Base-by-base conservation (phyloP, 495 filamentous ascomycete genomes). In the Thozetella sp. region DNA sequence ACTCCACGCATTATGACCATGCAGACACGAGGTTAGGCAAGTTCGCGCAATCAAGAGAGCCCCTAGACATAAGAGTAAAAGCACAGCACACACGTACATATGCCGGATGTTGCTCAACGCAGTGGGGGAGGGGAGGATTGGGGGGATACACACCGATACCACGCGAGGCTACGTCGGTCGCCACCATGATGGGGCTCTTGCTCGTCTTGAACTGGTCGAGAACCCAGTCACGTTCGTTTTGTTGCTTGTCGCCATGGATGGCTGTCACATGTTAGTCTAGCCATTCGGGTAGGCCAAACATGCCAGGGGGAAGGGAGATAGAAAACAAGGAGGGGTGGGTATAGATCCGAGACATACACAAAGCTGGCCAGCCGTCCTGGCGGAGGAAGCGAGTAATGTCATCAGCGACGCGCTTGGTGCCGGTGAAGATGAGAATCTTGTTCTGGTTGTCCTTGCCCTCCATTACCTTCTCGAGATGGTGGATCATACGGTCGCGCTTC, bases 211-310 rank as follows among this genome's bases (percentile, higher is more conserved):
- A 99, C 75, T 99, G 95, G 72, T 97, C 96, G 73, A 99, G 82
- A 66, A 99, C 95, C 95, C 95, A 99, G 80, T 99, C 95, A 80
- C 95, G 93, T 79, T 99, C 95, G 72, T 97, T 96, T 73, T 99
- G 95, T 69, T 97, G 93, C 82, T 99, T 99, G 84, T 99, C 95
- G 69, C 95, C 95, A 82, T 99, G 95, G 67, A 99, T 99, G 52
- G 95, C 93, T 93, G 59, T 25, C 25, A 59, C 20, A 52, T 25
- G 74, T 90, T 81, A 90, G 85, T 57, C 66, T 56, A 10, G 22
- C 17, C 3, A 19, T 40, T 3, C 61, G 3, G 1, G 6, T 12
- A 19, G 25, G 50, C 6, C 9, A 22, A 3, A 15, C 17, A 55
- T 11, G 37, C 2, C 25, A 10, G 22, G 45, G 46, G 27, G 27